Evolutionary conservation across 2,329 filamentous ascomycete species (phyloP), one percentile per base, ranked within the genome.

Genomic region (Nemania sp.): DNA sequence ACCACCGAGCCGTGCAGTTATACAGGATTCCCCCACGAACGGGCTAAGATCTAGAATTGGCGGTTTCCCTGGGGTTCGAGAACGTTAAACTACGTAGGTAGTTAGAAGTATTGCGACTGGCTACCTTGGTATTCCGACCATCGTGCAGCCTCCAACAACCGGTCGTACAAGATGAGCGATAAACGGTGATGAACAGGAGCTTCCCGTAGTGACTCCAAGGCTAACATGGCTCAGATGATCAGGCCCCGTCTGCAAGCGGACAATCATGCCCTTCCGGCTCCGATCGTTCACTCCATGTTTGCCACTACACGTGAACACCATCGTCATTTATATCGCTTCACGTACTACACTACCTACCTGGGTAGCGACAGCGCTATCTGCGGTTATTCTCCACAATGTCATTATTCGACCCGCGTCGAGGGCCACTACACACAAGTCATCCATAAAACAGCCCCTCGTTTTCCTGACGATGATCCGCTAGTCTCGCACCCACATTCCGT

Each of bases 1-100:
- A 57, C 51, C 26, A 62, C 68, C 65, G 65, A 65, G 57, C 47
- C 52, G 53, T 70, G 68, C 68, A 65, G 61, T 53, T 58, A 61
- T 22, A 41, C 49, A 54, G 45, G 41, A 64, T 53, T 53, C 26
- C 51, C 27, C 56, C 58, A 54, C 67, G 32, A 53, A 62, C 43
- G 49, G 35, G 24, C 49, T 62, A 20, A 54, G 45, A 62, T 68
- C 61, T 56, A 62, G 61, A 68, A 51, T 32, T 24, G 47, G 52
- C 38, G 52, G 60, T 41, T 49, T 55, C 56, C 52, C 32, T 38
- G 20, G 51, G 35, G 38, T 47, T 43, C 32, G 35, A 55, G 20
- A 52, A 27, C 22, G 24, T n/a, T 41, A 8, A 54, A 54, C 51
- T 64, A n/a, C n/a, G n/a, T n/a, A n/a, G n/a, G n/a, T n/a, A 60